Conservation (phyloP, 2,329 filamentous ascomycete genomes). For the Claviceps capensis region DNA sequence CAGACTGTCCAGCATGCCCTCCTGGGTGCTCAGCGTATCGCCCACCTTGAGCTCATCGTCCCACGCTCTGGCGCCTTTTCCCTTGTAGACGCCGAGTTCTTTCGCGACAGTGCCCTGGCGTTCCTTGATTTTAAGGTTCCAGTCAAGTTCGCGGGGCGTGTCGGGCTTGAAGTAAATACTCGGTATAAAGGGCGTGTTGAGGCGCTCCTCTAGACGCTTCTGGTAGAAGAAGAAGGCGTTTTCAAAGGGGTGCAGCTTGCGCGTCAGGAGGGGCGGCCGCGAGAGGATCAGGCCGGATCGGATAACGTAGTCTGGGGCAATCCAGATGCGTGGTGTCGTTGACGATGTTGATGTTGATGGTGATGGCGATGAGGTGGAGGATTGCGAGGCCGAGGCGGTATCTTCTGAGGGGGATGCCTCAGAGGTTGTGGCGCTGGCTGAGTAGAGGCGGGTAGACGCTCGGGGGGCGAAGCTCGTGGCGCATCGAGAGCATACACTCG, state of each 20-base stretch:
- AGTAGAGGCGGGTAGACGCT: constrained; percentile 22
- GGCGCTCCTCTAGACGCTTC: constrained; percentile 86
- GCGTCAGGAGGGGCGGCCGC: constrained; percentile 76
- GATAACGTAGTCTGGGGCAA: constrained; percentile 28
- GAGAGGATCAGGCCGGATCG: constrained; percentile 67
- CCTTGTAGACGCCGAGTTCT: constrained; percentile 76
- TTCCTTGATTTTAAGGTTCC: constrained; percentile 72
- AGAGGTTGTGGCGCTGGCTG: constrained; percentile 13
- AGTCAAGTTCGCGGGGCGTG: constrained; percentile 73
- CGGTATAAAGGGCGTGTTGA: constrained; percentile 73
- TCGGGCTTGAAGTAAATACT: constrained; percentile 93
- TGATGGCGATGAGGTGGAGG: constrained; percentile 7
- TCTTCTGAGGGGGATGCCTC: constrained; percentile 9
- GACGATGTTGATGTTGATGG: constrained; percentile 7
- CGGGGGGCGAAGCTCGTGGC: constrained; percentile 16
- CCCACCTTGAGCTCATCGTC: constrained; percentile 81
- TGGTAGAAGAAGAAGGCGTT: constrained; percentile 94
- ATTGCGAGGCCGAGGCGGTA: constrained; percentile 5
- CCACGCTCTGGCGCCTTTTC: constrained; percentile 59
- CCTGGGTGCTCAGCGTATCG: constrained; percentile 50
- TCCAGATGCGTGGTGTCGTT: no score
- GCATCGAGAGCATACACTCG: constrained; percentile 25
- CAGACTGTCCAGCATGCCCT: constrained; percentile 52
- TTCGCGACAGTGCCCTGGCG: constrained; percentile 60
- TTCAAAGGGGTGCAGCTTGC: constrained; percentile 74